Evolutionary conservation across 371 early-diverging fungal species (phyloP), one percentile per base, ranked within the genome.

Genomic region (Sporodiniella umbellata): DNA sequence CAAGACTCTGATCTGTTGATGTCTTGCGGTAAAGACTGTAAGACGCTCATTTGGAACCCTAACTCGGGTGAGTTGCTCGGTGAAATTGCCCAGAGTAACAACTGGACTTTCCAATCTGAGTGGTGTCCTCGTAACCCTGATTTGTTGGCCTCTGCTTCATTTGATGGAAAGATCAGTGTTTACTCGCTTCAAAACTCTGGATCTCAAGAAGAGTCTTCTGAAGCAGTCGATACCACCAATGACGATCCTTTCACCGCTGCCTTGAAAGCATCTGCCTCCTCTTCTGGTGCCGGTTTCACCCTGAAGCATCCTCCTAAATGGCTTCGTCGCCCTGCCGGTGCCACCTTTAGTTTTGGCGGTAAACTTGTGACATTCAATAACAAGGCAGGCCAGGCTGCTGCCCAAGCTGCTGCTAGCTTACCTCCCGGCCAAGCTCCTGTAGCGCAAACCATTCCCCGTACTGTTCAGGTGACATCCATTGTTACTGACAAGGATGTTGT

Each of bases 121-220:
- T 95, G 95, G 93, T 93, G 90, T 65, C 86, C 89, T 45, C 71
- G 86, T 31, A 95, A 97, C 62, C 97, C 97, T 18, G 94, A 95
- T 56, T 68, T 93, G 19, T 70, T 93, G 46, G 83, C 85, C n/a
- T 82, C 89, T 24, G 83, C 94, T 6, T 90, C 92, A 1, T 97
- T 92, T 59, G 95, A 95, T 70, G 95, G 95, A 19, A 30, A 28
- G 80, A 78, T 92, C 57, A 81, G 80, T 37, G 79, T 98, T 10
- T 88, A 92, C 60, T 89, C 93, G 15, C 73, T 96, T 15, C 92
- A 92, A 64, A 70, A 70, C 17, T 72, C 78, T 3, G 66, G 66
- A n/a, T 55, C 64, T 35, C 74, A 67, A 3, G 69, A 64, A 8
- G 42, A 57, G 0, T 38, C 62, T 15, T 40, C 62, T 12, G 38